A percentile compares a stretch with the other conserved stretches of the same genome.
Conservation (phyloP, 2,329 filamentous ascomycete species). For the Ophiocordyceps australis region DNA sequence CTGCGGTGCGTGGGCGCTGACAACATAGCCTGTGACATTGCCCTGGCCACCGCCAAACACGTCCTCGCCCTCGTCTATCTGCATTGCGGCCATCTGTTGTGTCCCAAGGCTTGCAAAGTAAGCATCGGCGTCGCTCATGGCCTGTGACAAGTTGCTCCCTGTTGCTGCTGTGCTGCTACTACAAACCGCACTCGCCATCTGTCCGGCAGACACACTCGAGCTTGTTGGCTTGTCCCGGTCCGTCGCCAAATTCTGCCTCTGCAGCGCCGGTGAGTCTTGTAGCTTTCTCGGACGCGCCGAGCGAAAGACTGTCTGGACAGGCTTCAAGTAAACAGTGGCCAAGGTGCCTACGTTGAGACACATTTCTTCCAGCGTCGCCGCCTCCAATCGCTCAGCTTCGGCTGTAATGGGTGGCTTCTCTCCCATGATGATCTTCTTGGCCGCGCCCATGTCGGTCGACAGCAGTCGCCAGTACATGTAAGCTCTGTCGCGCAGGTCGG, state of each 20-base stretch:
- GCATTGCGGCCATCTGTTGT: constrained; percentile 57
- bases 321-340: constrained; percentile 94
- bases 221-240: constrained; percentile 36
- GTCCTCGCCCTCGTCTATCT: constrained; percentile 43
- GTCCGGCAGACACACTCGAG: constrained; percentile 37
- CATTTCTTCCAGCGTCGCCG: constrained; percentile 85
- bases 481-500: constrained; percentile 82
- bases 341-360: constrained; percentile 91
- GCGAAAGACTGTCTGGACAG: constrained; percentile 92
- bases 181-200: constrained; percentile 25
- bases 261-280: constrained; percentile 69
- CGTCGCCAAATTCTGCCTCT: constrained; percentile 46
- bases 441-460: constrained; percentile 75
- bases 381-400: constrained; percentile 86
- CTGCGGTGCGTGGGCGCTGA: constrained; percentile 67
- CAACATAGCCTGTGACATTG: constrained; percentile 43
- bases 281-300: constrained; percentile 66
- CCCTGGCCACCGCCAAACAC: constrained; percentile 41
- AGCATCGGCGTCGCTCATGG: constrained; percentile 69
- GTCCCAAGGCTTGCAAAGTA: constrained; percentile 71
- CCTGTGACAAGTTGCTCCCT: constrained; percentile 40
- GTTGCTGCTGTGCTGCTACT: constrained; percentile 8
- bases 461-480: constrained; percentile 99
- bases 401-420: constrained; percentile 93
- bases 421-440: constrained; percentile 86